Percentiles rank a stretch among this genome's conserved stretches.
phyloP scores from a whole-genome alignment of 495 filamentous ascomycete species.

The Aspergillus biplanus region DNA sequence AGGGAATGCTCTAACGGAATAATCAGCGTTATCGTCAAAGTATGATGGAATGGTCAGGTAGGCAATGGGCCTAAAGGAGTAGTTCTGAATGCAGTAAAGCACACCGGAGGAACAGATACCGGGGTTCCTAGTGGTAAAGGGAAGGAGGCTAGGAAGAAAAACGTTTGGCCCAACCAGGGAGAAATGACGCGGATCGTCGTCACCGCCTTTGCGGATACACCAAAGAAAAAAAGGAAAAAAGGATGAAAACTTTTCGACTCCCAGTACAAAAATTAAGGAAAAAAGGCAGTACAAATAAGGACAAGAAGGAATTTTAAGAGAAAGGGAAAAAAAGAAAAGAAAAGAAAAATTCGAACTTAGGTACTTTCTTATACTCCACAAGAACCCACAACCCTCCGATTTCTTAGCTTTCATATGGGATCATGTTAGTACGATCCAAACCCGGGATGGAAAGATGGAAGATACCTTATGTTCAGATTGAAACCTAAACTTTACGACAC shows the following conservation, averaged over 20 bases:
- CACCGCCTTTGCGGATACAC: slow-evolving; percentile 28
- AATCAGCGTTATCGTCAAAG: slow-evolving; percentile 15
- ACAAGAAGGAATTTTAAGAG: neutral
- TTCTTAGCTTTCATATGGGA: too few relatives aligned
- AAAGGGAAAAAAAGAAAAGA: neutral
- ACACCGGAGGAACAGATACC: slow-evolving; percentile 12
- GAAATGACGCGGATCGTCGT: slow-evolving; percentile 31
- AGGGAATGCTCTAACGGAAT: slow-evolving; percentile 13
- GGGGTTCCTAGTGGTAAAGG: slow-evolving; percentile 16
- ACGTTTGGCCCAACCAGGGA: slow-evolving; percentile 21
- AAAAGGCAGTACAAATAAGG: slow-evolving; percentile 1
- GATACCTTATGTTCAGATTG: too few relatives aligned
- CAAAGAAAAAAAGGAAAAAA: slow-evolving; percentile 7
- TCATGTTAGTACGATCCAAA: too few relatives aligned
- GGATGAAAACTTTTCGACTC: neutral
- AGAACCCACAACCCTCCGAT: too few relatives aligned
- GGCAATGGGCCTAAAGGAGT: slow-evolving; percentile 1
- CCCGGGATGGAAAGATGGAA: too few relatives aligned
- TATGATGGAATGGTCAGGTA: slow-evolving; percentile 13
- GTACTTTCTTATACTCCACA: too few relatives aligned
- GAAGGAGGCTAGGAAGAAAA: slow-evolving; percentile 23
- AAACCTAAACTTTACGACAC: too few relatives aligned
- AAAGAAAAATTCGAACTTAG: too few relatives aligned
- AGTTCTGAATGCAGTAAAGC: slow-evolving; percentile 12
- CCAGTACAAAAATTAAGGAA: neutral